Conservation (phyloP, 306 rosid genomes). For the Castanopsis chinensis region DNA sequence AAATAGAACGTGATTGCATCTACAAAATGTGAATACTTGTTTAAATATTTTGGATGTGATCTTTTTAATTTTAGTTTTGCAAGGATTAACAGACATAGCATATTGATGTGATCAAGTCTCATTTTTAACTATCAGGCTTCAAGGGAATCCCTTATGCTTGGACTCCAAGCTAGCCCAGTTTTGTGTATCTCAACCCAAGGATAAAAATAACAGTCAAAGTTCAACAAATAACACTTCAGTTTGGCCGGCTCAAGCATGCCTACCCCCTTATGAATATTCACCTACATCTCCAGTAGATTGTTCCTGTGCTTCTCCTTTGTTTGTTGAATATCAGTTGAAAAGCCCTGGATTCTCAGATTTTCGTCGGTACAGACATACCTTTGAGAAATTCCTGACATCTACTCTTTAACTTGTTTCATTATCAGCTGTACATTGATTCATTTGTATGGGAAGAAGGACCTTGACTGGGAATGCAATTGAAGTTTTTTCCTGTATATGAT, state of each 20-base stretch:
- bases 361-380: slow-evolving; percentile 37
- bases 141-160: slow-evolving; percentile 77
- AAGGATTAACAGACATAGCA: too few species aligned
- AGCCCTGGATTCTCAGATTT: slow-evolving; percentile 85
- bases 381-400: slow-evolving; percentile 40
- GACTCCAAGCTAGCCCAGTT: slow-evolving; percentile 36
- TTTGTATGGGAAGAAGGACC: slow-evolving; percentile 63
- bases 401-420: slow-evolving; percentile 33
- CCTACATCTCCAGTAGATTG: slow-evolving; percentile 37
- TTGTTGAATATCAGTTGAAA: slow-evolving; percentile 69
- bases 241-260: slow-evolving; percentile 55
- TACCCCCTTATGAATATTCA: slow-evolving; percentile 59
- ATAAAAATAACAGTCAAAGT: slow-evolving; percentile 8
- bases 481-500: slow-evolving; percentile 57
- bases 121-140: slow-evolving; percentile 61
- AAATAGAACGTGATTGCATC: too few species aligned
- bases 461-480: slow-evolving; percentile 66
- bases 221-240: slow-evolving; percentile 22
- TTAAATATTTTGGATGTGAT: too few species aligned
- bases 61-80: too few species aligned
- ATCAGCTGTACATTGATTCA: slow-evolving; percentile 54
- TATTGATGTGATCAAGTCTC: too few species aligned
- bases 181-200: slow-evolving; percentile 50
- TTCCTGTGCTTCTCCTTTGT: slow-evolving; percentile 68
- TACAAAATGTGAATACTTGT: too few species aligned